Base-by-base conservation (phyloP, 169 alveolate species). In the Plasmodium sp. region DNA sequence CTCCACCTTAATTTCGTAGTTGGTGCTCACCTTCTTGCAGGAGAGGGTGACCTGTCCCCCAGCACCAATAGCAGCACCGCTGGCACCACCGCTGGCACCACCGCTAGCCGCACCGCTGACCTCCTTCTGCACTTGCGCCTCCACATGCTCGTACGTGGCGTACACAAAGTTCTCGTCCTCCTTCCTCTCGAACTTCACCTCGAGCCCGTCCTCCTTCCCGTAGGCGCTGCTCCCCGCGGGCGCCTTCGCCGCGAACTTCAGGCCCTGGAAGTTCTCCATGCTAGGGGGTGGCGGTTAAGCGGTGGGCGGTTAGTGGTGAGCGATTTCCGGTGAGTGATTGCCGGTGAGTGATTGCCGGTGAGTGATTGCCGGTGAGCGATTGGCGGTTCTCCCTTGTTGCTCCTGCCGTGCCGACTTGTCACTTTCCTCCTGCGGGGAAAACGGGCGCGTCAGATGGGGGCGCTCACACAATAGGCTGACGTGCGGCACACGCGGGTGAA, bases 121-220 rank as follows among this genome's bases (percentile, higher is more conserved):
- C 39, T 74, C 62, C 34, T 54, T 85, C 43, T 48, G 45, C 41
- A 85, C 85, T 85, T 85, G 82, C n/a, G 51, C 34, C 18, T 85
- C 93, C 1, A 56, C 48, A 85, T 85, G 93, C 10, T 85, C 86
- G 71, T 75, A 85, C 27, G 45, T 54, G 33, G 93, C 39, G 62
- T 85, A 85, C 16, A 54, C 81, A 75, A 74, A 85, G 67, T 85
- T 54, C 1, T 75, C 67, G 43, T 85, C 93, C 41, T 85, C 93
- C 33, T 62, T 56, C 80, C 36, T 85, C 1, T 75, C 62, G 31
- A 75, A 48, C 33, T 51, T 77, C 39, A 85, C 81, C 14, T 77
- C 48, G 33, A 31, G 7, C 5, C 22, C 86, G 43, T 54, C 83
- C 14, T 36, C 80, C 43, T 83, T 83, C 3, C 54, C 77, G 39